Evolutionary conservation across 2,329 filamentous ascomycete genomes (phyloP).

Genomic region (Microsporum canis): DNA sequence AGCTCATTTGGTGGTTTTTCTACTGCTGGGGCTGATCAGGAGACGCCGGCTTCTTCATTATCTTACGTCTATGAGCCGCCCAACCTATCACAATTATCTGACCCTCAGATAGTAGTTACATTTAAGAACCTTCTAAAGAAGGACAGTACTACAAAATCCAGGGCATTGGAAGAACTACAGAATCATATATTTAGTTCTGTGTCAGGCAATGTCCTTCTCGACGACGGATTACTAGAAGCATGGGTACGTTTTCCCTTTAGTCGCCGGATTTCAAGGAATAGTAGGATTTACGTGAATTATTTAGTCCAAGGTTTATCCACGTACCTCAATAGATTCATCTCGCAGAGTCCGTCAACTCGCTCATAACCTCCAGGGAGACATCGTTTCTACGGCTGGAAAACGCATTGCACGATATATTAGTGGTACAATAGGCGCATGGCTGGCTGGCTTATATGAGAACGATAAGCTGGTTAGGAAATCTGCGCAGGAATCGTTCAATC

Average conservation of each 20-base stretch:
- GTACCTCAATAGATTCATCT: conserved; percentile 78
- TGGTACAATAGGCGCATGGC: conserved; percentile 74
- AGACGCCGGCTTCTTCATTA: conserved; percentile 48
- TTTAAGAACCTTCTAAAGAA: conserved; percentile 91
- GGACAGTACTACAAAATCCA: conserved; percentile 81
- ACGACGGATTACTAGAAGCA: conserved; percentile 73
- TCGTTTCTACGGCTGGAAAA: conserved; percentile 55
- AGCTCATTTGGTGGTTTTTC: conserved; percentile 34
- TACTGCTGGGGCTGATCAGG: conserved; percentile 26
- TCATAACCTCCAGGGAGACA: conserved; percentile 59
- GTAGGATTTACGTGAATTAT: conserved; percentile 28
- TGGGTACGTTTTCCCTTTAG: conserved; percentile 54
- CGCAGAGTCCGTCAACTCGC: conserved; percentile 79
- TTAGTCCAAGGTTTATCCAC: conserved; percentile 75
- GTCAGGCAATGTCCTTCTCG: conserved; percentile 48
- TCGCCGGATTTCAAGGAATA: conserved; percentile 19
- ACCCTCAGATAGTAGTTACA: conserved; percentile 73
- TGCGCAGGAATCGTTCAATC: conserved; percentile 63
- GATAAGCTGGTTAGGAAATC: conserved; percentile 65
- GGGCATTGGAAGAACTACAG: conserved; percentile 77
- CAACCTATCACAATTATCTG: conserved; percentile 63
- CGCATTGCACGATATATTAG: conserved; percentile 71
- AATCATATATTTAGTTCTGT: conserved; percentile 48
- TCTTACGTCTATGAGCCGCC: conserved; percentile 83
- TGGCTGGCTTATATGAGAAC: conserved; percentile 76